phyloP scores from a whole-genome alignment of 2,329 filamentous ascomycete genomes.

The Fusarium paranaense region DNA sequence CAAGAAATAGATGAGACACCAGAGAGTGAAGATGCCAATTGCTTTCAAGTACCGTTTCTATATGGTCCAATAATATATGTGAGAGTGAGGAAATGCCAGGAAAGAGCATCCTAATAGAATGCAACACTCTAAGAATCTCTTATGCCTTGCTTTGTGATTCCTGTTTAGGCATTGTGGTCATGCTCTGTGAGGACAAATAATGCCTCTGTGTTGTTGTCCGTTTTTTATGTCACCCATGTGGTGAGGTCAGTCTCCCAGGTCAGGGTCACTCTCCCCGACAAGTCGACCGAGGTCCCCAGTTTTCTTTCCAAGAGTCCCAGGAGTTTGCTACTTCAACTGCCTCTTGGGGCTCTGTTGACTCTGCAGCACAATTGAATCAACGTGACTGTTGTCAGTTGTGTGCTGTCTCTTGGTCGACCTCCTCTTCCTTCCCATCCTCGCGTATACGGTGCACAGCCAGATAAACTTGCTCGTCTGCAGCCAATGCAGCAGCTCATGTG shows the following conservation, averaged over 20 bases:
- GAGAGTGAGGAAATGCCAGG: not conserved
- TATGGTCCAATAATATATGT: not conserved
- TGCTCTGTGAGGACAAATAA: not conserved
- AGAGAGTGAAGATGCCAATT: not conserved
- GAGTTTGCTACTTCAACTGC: constrained; percentile 12
- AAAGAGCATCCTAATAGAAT: not conserved
- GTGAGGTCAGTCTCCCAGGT: not conserved
- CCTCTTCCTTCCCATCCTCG: not conserved
- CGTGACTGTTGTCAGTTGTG: not conserved
- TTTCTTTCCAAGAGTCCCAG: not conserved
- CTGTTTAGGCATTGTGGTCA: not conserved
- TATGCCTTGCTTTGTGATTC: not conserved
- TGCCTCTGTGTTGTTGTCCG: constrained; percentile 4
- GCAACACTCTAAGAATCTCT: not conserved
- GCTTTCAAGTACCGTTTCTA: not conserved
- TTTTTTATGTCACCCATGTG: not conserved
- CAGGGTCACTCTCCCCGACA: not conserved
- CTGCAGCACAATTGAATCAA: not conserved
- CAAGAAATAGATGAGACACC: not conserved
- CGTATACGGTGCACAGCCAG: not conserved
- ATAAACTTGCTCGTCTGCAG: not conserved
- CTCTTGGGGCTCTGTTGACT: constrained; percentile 9
- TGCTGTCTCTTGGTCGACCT: not conserved
- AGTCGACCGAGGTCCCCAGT: constrained; percentile 3
- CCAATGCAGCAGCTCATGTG: not conserved